Percentiles rank a stretch among this genome's conserved stretches.
phyloP scores from a whole-genome alignment of 305 asterid genomes.

The Andrographis paniculata region DNA sequence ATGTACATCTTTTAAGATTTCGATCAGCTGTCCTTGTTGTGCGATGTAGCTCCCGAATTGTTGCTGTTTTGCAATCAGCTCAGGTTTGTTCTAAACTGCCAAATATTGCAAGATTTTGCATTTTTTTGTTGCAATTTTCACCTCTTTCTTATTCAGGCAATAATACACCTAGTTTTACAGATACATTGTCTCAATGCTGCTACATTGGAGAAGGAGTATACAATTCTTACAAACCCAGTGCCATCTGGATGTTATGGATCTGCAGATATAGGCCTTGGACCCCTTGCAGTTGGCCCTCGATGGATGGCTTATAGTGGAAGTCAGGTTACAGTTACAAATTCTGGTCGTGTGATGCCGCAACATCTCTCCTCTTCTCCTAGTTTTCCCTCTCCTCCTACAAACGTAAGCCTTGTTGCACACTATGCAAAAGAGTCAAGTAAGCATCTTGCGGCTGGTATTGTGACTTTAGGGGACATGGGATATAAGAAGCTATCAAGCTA shows the following conservation, averaged over 20 bases:
- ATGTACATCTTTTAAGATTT: constrained; percentile 74
- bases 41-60: constrained; percentile 72
- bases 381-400: constrained; percentile 46
- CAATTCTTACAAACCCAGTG: constrained; percentile 76
- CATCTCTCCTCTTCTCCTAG: constrained; percentile 51
- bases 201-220: constrained; percentile 63
- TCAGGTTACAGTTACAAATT: constrained; percentile 45
- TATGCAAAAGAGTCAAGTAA: constrained; percentile 92
- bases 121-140: not conserved
- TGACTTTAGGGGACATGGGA: constrained; percentile 86
- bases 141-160: constrained; percentile 4
- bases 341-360: constrained; percentile 75
- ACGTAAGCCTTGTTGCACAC: constrained; percentile 83
- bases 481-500: constrained; percentile 80
- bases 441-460: constrained; percentile 87
- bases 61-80: constrained; percentile 66
- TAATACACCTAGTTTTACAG: constrained; percentile 29
- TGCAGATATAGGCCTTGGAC: constrained; percentile 68
- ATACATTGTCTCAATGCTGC: constrained; percentile 76
- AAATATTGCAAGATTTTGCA: not conserved
- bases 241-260: constrained; percentile 40
- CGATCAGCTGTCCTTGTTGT: constrained; percentile 76
- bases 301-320: constrained; percentile 97
- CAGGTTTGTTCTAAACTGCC: constrained; percentile 42
- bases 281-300: constrained; percentile 91